Conservation (phyloP, 345 rosid species). For the Lepidium africanum region DNA sequence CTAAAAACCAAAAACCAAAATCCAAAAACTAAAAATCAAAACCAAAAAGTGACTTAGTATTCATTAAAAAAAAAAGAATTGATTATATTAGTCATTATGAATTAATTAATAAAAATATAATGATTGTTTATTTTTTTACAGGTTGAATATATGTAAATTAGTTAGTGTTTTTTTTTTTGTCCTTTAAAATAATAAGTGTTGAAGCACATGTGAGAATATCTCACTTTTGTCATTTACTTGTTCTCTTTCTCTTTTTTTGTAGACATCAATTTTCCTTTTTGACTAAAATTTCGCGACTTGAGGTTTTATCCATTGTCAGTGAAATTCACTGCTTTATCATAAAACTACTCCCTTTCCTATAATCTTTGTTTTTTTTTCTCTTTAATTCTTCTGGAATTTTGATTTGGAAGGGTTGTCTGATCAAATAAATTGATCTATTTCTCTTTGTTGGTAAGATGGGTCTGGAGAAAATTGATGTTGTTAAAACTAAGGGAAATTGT, state of each 20-base stretch:
- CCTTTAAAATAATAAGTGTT: too few relatives aligned
- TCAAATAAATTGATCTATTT: background rate
- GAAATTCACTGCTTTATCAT: constrained; percentile 16
- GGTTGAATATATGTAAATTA: too few relatives aligned
- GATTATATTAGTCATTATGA: too few relatives aligned
- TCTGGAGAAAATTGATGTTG: background rate
- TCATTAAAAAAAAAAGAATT: too few relatives aligned
- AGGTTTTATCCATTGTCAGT: constrained; percentile 21
- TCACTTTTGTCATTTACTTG: too few relatives aligned
- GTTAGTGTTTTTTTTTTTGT: too few relatives aligned
- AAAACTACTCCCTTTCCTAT: constrained; percentile 3
- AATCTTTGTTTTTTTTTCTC: background rate
- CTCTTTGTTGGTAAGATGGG: constrained; percentile 23
- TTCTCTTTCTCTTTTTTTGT: constrained; percentile 8
- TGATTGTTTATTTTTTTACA: too few relatives aligned
- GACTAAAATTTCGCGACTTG: constrained; percentile 31
- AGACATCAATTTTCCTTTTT: constrained; percentile 29
- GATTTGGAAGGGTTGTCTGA: background rate
- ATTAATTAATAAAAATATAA: too few relatives aligned
- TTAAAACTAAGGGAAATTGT: background rate
- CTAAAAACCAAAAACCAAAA: too few relatives aligned
- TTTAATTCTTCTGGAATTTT: background rate
- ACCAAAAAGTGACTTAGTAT: too few relatives aligned
- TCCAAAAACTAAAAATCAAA: too few relatives aligned
- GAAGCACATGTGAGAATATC: too few relatives aligned